Evolutionary conservation across 306 rosid species (phyloP), one percentile per base, ranked within the genome.

Genomic region (Crotalaria pallida): DNA sequence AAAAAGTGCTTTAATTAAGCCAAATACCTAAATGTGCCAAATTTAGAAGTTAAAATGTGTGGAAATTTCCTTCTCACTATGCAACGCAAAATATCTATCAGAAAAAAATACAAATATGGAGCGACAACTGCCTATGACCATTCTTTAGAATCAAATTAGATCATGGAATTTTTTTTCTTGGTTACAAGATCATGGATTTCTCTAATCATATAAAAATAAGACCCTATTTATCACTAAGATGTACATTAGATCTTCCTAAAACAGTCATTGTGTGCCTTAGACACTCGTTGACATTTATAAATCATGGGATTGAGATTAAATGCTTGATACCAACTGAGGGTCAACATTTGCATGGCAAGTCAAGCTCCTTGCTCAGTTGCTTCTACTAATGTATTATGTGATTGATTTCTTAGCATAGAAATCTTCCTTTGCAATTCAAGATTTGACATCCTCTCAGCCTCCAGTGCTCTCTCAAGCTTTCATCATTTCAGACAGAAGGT

Each of bases 391-490:
- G 65, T 7, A 21, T 45, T 7, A 21, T 45, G 58, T n/a, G 83
- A 21, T 52, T 55, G 81, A 50, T 26, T 75, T 74, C 80, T 53
- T 17, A 31, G 18, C 52, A 58, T 23, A 16, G 86, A 74, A 52
- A 82, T 19, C 62, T 78, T 82, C 67, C 78, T 75, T 53, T 82
- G 86, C 17, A 82, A 58, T 61, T 82, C 86, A 58, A 82, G 48
- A 36, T 74, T 78, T 45, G 86, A 65, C 60, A 82, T 74, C 43
- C 81, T 58, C 64, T 82, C 86, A 11, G 72, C 60, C 69, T 82
- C 86, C 55, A 82, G 17, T 60, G 86, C 86, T 59, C 86, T 78
- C 75, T 82, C 83, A 52, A 78, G 86, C 86, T 82, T 82, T 65
- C 58, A 78, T 64, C 6, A 59, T 33, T 45, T 57, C 21, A 11